Conservation (phyloP, 2,329 filamentous ascomycete genomes). For the Hypoxylon sp. region DNA sequence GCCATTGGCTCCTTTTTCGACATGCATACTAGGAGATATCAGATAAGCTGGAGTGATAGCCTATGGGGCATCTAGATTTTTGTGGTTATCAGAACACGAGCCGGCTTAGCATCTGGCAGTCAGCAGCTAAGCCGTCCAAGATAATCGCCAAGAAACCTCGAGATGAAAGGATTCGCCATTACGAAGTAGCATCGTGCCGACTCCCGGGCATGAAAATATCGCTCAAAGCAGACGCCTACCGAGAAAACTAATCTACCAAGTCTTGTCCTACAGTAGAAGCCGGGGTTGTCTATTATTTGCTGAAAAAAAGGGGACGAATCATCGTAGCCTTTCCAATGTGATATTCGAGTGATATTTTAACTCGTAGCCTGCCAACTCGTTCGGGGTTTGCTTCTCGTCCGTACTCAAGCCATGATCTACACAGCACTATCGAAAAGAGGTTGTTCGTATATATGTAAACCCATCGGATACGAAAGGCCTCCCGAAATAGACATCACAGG, state of each 20-base stretch:
- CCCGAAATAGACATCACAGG: too few relatives aligned
- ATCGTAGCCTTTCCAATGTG: not conserved
- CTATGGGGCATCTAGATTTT: not conserved
- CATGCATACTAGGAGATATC: not conserved
- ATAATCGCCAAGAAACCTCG: not conserved
- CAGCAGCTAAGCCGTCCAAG: too few relatives aligned
- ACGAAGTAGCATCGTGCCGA: not conserved
- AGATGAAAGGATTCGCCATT: not conserved
- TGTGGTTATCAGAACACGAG: not conserved
- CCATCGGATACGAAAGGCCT: too few relatives aligned
- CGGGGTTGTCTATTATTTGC: too few relatives aligned
- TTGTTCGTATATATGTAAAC: not conserved
- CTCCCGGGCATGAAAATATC: not conserved
- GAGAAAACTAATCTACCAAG: not conserved
- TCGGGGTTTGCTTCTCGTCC: too few relatives aligned
- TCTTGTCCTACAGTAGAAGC: too few relatives aligned
- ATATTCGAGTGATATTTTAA: too few relatives aligned
- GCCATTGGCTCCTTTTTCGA: conserved; percentile 3
- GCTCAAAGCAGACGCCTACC: not conserved
- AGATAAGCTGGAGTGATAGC: not conserved
- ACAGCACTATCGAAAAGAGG: not conserved
- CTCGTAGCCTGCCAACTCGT: too few relatives aligned
- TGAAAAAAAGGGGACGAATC: not conserved
- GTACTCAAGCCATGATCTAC: not conserved
- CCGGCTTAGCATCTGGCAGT: not conserved